These are phyloP conservation scores for Magnolia kwangsiensis DNA, from an alignment of 164 flowering plant species.

Conservation along the genomic window DNA sequence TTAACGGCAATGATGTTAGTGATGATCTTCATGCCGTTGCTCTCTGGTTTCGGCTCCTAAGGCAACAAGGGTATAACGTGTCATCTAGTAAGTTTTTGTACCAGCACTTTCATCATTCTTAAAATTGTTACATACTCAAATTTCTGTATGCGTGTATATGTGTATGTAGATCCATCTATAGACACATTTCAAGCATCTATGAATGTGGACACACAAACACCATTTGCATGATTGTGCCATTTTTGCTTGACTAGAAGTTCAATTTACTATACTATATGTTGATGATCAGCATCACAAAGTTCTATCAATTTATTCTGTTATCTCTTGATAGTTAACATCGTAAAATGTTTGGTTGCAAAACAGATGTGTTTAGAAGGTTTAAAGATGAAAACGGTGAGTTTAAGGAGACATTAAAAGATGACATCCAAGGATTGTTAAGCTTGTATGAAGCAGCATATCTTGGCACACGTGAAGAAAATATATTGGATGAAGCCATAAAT, in stretches of 20 bases:
- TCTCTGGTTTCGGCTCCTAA: slow-evolving; percentile 27
- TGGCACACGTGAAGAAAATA: too few relatives aligned
- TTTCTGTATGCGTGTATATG: too few relatives aligned
- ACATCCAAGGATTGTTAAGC: slow-evolving; percentile 23
- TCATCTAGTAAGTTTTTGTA: slow-evolving; percentile 4
- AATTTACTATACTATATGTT: neutral
- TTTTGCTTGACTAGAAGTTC: neutral
- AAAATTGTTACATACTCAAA: too few relatives aligned
- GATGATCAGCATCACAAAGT: neutral
- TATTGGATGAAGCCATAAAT: slow-evolving; percentile 24
- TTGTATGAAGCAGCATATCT: slow-evolving; percentile 22
- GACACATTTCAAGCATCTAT: neutral
- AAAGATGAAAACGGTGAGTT: slow-evolving; percentile 28
- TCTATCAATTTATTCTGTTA: neutral
- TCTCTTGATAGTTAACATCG: neutral
- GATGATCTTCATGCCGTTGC: slow-evolving; percentile 16
- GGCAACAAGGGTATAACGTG: slow-evolving; percentile 17
- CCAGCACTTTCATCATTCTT: too few relatives aligned
- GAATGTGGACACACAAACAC: neutral
- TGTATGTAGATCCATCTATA: too few relatives aligned
- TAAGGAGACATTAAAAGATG: slow-evolving; percentile 4
- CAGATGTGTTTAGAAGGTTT: slow-evolving; percentile 32
- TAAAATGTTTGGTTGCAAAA: neutral
- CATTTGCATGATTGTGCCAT: neutral
- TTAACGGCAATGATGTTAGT: neutral